These are phyloP conservation scores for Penicillium angulare DNA, from an alignment of 495 filamentous ascomycete species.

Conservation along the genomic window DNA sequence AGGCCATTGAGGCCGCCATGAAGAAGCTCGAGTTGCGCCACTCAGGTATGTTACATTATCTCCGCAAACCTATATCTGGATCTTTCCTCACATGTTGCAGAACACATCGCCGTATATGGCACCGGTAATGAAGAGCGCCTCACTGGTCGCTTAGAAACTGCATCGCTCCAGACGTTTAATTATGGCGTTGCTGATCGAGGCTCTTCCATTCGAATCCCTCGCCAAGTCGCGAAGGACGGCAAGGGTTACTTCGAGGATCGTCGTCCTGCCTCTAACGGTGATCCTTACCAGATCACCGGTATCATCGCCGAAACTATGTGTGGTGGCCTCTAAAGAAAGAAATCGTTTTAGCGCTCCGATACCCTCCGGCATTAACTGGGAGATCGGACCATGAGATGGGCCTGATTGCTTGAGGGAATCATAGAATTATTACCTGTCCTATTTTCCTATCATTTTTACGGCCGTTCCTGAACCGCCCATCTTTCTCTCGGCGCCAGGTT, in stretches of 20 bases:
- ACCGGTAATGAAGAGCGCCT: conserved; percentile 90
- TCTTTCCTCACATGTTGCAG: too few species aligned
- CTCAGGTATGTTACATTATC: too few species aligned
- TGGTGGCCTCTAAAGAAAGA: conserved; percentile 42
- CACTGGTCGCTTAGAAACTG: conserved; percentile 95
- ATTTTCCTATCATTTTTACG: conserved; percentile 8
- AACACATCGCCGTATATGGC: conserved; percentile 98
- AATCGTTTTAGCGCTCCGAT: conserved; percentile 48
- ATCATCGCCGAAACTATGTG: conserved; percentile 80
- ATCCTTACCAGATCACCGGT: conserved; percentile 94
- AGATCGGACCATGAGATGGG: conserved; percentile 39
- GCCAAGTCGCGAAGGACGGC: conserved; percentile 85
- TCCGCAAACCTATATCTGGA: too few species aligned
- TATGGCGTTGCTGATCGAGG: conserved; percentile 97
- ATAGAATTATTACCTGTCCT: conserved; percentile 27
- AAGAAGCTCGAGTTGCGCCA: conserved; percentile 88
- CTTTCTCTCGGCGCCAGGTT: conserved; percentile 23
- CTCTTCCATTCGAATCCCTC: conserved; percentile 88
- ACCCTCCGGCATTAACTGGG: conserved; percentile 48
- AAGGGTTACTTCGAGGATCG: conserved; percentile 99
- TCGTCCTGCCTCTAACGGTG: conserved; percentile 90
- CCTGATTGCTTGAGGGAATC: conserved; percentile 40
- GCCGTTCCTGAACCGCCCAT: conserved; percentile 16
- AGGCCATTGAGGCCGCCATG: conserved; percentile 81
- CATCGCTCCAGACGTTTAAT: conserved; percentile 92